A percentile compares a stretch with the other conserved stretches of the same genome.
Evolutionary conservation across 305 asterid species (phyloP).

Genomic region (Fraxinus sp.): DNA sequence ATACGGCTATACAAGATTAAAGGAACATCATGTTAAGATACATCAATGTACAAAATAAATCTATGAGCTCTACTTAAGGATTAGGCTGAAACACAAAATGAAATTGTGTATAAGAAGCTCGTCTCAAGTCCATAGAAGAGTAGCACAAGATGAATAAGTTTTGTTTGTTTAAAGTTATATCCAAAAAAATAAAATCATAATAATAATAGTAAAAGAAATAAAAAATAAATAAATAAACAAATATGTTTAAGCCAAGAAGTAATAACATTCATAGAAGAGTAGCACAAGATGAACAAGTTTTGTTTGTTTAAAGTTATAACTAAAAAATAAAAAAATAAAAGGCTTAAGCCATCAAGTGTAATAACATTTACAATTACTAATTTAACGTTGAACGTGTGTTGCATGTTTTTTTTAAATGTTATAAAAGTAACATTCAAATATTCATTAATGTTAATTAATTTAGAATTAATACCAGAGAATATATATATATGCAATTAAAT

Average conservation of each 20-base stretch:
- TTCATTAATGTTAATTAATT: too few species aligned
- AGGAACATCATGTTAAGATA: background rate
- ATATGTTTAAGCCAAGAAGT: background rate
- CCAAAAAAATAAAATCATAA: too few species aligned
- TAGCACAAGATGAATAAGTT: background rate
- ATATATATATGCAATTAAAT: too few species aligned
- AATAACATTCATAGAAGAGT: background rate
- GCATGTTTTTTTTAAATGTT: too few species aligned
- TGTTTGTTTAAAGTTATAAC: background rate
- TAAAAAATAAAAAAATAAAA: background rate
- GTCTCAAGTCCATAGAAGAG: background rate
- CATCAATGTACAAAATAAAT: background rate
- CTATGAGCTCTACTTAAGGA: background rate
- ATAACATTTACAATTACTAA: background rate
- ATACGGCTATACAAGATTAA: background rate
- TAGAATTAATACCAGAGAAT: too few species aligned
- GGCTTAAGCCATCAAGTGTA: background rate
- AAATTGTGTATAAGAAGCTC: background rate
- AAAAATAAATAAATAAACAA: background rate
- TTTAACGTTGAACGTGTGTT: too few species aligned
- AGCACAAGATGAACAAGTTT: background rate
- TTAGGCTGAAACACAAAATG: background rate
- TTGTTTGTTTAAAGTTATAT: background rate
- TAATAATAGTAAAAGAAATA: too few species aligned
- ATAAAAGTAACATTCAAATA: too few species aligned